Evolutionary conservation across 2,329 filamentous ascomycete species (phyloP).

Genomic region (Aureobasidium lini): DNA sequence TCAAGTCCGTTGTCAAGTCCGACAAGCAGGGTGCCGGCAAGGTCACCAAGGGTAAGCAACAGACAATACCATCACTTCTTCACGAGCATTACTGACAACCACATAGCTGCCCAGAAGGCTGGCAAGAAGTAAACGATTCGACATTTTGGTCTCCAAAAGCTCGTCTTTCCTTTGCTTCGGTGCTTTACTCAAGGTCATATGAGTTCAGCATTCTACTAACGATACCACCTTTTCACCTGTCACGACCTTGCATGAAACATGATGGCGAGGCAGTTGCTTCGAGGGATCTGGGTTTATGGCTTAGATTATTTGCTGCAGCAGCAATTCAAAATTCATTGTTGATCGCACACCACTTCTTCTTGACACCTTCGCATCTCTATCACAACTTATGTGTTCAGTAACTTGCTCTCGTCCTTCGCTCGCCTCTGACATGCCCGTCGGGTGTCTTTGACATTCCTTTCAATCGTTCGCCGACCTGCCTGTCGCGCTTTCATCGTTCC

Average conservation of each 20-base stretch:
- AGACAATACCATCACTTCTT: not conserved
- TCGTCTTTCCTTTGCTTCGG: conserved; percentile 1
- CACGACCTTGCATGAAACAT: conserved; percentile 13
- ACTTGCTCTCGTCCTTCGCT: not conserved
- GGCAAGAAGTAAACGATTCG: conserved; percentile 30
- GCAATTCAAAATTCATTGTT: conserved; percentile 12
- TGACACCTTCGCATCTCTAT: not conserved
- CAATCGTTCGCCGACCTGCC: too few relatives aligned
- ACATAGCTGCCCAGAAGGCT: conserved; percentile 27
- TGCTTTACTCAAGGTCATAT: conserved; percentile 13
- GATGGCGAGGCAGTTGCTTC: conserved; percentile 12
- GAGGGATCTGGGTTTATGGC: conserved; percentile 11
- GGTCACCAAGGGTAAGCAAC: conserved; percentile 41
- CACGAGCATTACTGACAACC: not conserved
- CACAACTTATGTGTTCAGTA: not conserved
- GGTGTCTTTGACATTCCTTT: too few relatives aligned
- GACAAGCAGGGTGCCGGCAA: conserved; percentile 43
- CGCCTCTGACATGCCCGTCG: too few relatives aligned
- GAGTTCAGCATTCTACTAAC: conserved; percentile 8
- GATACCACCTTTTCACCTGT: conserved; percentile 13
- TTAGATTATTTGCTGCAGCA: conserved; percentile 13
- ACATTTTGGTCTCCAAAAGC: conserved; percentile 1
- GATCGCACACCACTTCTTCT: conserved; percentile 6
- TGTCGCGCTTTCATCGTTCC: too few relatives aligned
- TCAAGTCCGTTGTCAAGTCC: conserved; percentile 33